Percentiles rank a stretch among this genome's conserved stretches.
These are phyloP conservation scores for Xylaria sp. DNA, from an alignment of 2,329 filamentous ascomycete species.

Conservation along the genomic window DNA sequence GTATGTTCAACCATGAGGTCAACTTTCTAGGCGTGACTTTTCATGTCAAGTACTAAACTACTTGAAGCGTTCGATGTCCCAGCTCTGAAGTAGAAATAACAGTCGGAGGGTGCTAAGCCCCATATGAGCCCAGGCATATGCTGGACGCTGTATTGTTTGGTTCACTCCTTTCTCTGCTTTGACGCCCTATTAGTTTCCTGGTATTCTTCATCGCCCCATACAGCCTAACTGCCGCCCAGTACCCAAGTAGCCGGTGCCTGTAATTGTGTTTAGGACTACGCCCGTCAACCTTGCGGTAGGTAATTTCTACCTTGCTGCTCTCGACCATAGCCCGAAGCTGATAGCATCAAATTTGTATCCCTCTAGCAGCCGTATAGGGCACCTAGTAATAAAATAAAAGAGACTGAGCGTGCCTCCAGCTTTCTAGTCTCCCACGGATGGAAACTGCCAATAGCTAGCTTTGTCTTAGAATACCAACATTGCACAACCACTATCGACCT, in stretches of 20 bases:
- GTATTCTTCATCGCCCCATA: slow-evolving; percentile 20
- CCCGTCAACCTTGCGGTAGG: slow-evolving; percentile 39
- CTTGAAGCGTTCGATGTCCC: slow-evolving; percentile 44
- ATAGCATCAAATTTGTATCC: slow-evolving; percentile 30
- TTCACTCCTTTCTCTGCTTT: slow-evolving; percentile 31
- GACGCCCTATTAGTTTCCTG: slow-evolving; percentile 37
- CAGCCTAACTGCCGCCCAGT: slow-evolving; percentile 24
- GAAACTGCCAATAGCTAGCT: slow-evolving; percentile 47
- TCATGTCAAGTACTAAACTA: slow-evolving; percentile 8
- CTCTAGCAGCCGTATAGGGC: slow-evolving; percentile 7
- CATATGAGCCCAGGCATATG: background rate
- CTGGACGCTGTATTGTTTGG: slow-evolving; percentile 29
- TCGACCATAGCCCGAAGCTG: slow-evolving; percentile 40
- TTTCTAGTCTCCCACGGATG: slow-evolving; percentile 41
- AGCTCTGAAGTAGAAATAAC: slow-evolving; percentile 27
- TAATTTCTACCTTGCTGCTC: slow-evolving; percentile 25
- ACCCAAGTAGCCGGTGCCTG: slow-evolving; percentile 29
- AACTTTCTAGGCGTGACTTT: background rate
- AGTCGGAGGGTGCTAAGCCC: slow-evolving; percentile 11
- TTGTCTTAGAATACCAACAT: slow-evolving; percentile 49
- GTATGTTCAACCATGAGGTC: slow-evolving; percentile 30
- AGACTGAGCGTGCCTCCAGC: slow-evolving; percentile 44
- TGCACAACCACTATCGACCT: slow-evolving; percentile 46
- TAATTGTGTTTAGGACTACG: slow-evolving; percentile 43
- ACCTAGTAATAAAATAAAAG: slow-evolving; percentile 41